phyloP scores from a whole-genome alignment of 441 rosid species.

The Corymbia citriodora region DNA sequence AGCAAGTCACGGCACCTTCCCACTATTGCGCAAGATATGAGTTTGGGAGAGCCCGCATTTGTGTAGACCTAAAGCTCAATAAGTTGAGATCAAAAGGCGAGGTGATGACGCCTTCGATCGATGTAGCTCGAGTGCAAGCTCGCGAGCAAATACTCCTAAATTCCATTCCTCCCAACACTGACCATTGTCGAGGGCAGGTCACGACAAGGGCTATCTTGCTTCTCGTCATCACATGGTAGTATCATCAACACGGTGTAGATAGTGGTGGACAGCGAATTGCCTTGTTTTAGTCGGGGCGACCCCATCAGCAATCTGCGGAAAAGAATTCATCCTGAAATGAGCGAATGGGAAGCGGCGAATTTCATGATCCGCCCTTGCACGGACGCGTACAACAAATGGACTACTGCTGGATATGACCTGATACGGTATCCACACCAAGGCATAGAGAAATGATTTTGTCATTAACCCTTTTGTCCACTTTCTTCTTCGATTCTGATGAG shows the following conservation, averaged over 20 bases:
- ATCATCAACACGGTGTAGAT: constrained; percentile 70
- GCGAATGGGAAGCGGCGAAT: constrained; percentile 88
- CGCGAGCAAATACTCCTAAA: too few species aligned
- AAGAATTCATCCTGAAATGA: constrained; percentile 95
- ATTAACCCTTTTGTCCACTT: not conserved
- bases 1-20: too few species aligned
- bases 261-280: constrained; percentile 93
- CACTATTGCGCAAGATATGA: too few species aligned
- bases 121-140: too few species aligned
- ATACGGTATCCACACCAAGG: constrained; percentile 92
- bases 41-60: too few species aligned
- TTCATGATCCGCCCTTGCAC: constrained; percentile 80
- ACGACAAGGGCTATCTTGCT: constrained; percentile 54
- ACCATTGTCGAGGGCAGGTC: too few species aligned
- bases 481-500: not conserved
- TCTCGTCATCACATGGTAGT: constrained; percentile 85
- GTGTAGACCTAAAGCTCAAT: too few species aligned
- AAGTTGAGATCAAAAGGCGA: too few species aligned
- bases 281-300: constrained; percentile 93
- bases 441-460: constrained; percentile 61
- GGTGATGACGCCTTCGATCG: too few species aligned
- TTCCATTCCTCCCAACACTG: too few species aligned
- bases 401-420: constrained; percentile 88
- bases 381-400: constrained; percentile 95
- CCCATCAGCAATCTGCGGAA: constrained; percentile 83